Evolutionary conservation across 768 basidiomycete genomes (phyloP).

Genomic region (Hypholoma fasciculare): DNA sequence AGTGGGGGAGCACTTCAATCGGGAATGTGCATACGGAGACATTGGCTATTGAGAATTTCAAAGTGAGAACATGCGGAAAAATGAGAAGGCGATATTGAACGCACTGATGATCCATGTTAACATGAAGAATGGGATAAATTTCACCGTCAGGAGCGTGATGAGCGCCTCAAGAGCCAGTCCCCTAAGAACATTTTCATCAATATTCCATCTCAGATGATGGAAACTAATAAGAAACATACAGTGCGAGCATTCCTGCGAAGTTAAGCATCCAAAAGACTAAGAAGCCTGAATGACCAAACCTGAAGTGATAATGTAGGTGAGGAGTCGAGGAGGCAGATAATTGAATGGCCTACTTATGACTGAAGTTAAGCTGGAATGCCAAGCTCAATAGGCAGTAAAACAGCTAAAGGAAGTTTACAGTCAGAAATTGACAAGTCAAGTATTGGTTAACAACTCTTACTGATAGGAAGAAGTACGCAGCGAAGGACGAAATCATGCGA

Average conservation of each 20-base stretch:
- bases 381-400: constrained; percentile 57
- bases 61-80: background rate
- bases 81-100: constrained; percentile 10
- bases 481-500: constrained; percentile 24
- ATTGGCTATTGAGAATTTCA: constrained; percentile 37
- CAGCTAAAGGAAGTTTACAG: constrained; percentile 30
- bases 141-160: constrained; percentile 52
- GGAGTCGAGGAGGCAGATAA: background rate
- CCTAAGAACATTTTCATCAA: constrained; percentile 26
- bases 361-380: constrained; percentile 59
- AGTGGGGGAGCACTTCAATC: constrained; percentile 45
- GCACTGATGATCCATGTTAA: constrained; percentile 63
- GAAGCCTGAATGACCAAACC: constrained; percentile 55
- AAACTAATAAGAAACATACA: constrained; percentile 26
- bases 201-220: background rate
- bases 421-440: background rate
- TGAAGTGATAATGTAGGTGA: constrained; percentile 3
- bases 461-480: constrained; percentile 30
- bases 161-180: constrained; percentile 64
- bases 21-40: constrained; percentile 57
- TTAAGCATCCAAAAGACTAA: constrained; percentile 71
- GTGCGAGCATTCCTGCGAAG: constrained; percentile 55
- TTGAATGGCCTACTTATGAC: constrained; percentile 27
- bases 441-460: constrained; percentile 14
- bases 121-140: constrained; percentile 61